Percentiles rank a stretch among this genome's conserved stretches.
Evolutionary conservation across 176 grass and related monocot species (phyloP).

Genomic region (Echinochloa phyllopogon): DNA sequence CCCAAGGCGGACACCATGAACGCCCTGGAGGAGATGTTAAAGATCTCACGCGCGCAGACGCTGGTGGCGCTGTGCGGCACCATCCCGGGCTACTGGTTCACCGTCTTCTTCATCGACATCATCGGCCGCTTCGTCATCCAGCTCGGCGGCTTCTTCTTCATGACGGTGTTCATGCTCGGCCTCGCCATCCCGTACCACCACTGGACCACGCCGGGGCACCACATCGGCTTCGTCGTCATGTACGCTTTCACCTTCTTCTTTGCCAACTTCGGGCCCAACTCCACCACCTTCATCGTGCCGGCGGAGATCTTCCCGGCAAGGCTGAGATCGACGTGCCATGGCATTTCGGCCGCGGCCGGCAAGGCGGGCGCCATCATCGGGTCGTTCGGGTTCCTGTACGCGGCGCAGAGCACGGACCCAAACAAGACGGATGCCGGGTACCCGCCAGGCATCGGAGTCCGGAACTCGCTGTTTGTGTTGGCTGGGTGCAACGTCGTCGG

Average conservation of each 20-base stretch:
- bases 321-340: conserved; percentile 65
- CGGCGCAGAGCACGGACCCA: conserved; percentile 36
- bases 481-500: conserved; percentile 50
- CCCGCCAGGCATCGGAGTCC: conserved; percentile 43
- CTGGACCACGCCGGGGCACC: conserved; percentile 38
- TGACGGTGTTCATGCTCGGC: conserved; percentile 65
- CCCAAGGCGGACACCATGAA: conserved; percentile 42
- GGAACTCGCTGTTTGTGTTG: conserved; percentile 62
- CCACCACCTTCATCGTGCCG: conserved; percentile 65
- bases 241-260: conserved; percentile 71
- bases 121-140: conserved; percentile 60
- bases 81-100: conserved; percentile 66
- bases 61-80: conserved; percentile 48
- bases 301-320: conserved; percentile 55
- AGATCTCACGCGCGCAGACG: conserved; percentile 43
- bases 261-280: conserved; percentile 73
- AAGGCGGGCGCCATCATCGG: conserved; percentile 53
- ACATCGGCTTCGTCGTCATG: conserved; percentile 54
- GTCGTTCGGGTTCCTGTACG: conserved; percentile 57
- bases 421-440: conserved; percentile 37
- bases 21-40: conserved; percentile 56
- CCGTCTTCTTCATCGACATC: conserved; percentile 56
- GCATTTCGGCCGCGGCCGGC: conserved; percentile 49
- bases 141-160: conserved; percentile 61
- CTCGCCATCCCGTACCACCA: conserved; percentile 64